Evolutionary conservation across 2,329 filamentous ascomycete genomes (phyloP).

Genomic region (Fusarium camptoceras): DNA sequence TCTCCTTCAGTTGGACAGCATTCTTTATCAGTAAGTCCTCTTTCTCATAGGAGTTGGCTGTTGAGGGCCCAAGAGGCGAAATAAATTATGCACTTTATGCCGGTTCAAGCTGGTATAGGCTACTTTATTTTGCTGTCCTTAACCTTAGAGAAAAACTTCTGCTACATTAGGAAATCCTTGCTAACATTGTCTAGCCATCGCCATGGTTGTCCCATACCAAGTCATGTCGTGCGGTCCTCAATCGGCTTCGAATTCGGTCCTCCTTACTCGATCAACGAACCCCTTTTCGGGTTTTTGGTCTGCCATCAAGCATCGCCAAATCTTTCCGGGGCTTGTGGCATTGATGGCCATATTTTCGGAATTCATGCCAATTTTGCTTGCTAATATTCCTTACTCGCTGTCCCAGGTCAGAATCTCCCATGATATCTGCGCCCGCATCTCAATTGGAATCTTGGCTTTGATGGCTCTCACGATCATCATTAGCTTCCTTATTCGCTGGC

Average conservation of each 20-base stretch:
- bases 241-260: constrained; percentile 53
- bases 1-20: constrained; percentile 57
- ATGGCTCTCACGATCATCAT: constrained; percentile 57
- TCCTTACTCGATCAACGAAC: constrained; percentile 58
- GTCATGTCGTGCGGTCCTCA: constrained; percentile 52
- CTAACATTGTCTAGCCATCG: constrained; percentile 53
- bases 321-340: constrained; percentile 56
- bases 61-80: too few relatives aligned
- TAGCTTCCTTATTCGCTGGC: constrained; percentile 58
- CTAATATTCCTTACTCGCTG: constrained; percentile 61
- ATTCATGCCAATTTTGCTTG: constrained; percentile 62
- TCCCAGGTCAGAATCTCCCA: constrained; percentile 56
- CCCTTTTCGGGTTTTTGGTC: constrained; percentile 58
- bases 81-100: not conserved
- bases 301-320: constrained; percentile 44
- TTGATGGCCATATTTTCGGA: constrained; percentile 60
- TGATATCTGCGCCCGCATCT: constrained; percentile 55
- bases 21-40: constrained; percentile 51
- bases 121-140: not conserved
- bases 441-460: constrained; percentile 53
- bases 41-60: too few relatives aligned
- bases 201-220: constrained; percentile 59
- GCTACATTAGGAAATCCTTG: not conserved
- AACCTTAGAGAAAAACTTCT: not conserved
- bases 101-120: not conserved